Base-by-base conservation (phyloP, 176 grass and related monocot genomes). In the Carex kokanica region DNA sequence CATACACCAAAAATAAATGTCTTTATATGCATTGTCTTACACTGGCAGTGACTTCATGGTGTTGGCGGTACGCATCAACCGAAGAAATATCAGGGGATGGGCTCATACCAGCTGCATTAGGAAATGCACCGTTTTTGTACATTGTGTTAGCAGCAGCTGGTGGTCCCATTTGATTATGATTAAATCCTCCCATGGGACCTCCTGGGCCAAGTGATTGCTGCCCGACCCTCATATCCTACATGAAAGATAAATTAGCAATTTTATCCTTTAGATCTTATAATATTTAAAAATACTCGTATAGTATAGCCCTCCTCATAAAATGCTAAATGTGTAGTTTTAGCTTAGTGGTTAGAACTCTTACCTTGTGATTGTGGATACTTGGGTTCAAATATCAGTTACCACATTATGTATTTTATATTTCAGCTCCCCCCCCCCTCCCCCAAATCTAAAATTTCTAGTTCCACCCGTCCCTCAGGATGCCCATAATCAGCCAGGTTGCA, bases 21-120 rank as follows among this genome's bases (percentile, higher is more conserved):
- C 2, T 11, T 57, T 21, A 56, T 21, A 40, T 82, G 60, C 64
- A 85, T 43, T 43, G 43, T 78, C 87, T 97, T 85, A 99, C 96
- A 91, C 80, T 85, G 49, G 92, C 89, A 84, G 91, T 95, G 31
- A 99, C 96, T 89, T 99, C 96, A 88, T 99, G 93, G 45, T 95
- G 93, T 80, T 92, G 93, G 24, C 87, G 63, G 81, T 99, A 95
- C 74, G 93, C 96, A 88, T 99, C 92, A 70, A 90, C 89, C 20
- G 94, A 88, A 89, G 89, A 84, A 13, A 89, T 55, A 57, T 78
- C 61, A 3, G 85, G 69, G 23, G 88, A 88, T 18, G 83, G 90
- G 45, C 85, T 73, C 66, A 83, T 64, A 52, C 81, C 64, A 86
- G 69, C 57, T 91, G 85, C 78, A 81, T 80, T 87, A 78, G 91